Evolutionary conservation across 2,329 filamentous ascomycete genomes (phyloP), one percentile per base, ranked within the genome.

Genomic region (Beauveria rudraprayagi): DNA sequence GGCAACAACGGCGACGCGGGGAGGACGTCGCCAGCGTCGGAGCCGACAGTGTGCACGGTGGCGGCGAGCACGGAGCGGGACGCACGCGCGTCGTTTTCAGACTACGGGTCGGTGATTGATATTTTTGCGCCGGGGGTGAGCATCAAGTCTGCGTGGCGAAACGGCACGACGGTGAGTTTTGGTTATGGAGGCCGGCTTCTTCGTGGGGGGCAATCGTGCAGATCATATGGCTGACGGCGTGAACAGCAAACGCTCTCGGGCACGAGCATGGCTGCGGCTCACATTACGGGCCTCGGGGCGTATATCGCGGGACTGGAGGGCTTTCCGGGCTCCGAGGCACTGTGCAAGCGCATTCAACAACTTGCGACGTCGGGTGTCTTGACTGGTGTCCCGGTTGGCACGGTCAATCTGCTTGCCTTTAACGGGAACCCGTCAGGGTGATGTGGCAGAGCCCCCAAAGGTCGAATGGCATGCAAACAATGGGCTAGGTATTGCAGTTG

Each of bases 351-450:
- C 65, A 78, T 84, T 64, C 68, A 73, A 65, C 69, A 70, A 56
- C 73, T 79, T 41, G 72, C 74, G 44, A 74, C 71, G 56, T 73
- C 70, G 63, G 72, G 72, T 58, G 72, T 75, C 63, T 71, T 79
- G 53, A 71, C 70, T 30, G 68, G 70, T 62, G 61, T 78, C 3
- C 73, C 72, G 51, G 70, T 66, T 60, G 72, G 75, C 63, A 80
- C 78, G 56, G 67, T 70, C 66, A 83, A 84, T 75, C 68, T 75
- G 63, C 73, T 85, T 56, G 80, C 77, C 51, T 83, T 80, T 71
- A 84, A 84, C 72, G 79, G 80, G 6, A 60, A 60, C 19, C 58
- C 58, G 11, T 16, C 19, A 16, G 58, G 58, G 3, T 60, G 41
- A 60, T 4, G 22, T 5, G 17, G 17, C 37, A 22, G 14, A 9